These are phyloP conservation scores for Arabidopsis arenosa DNA, from an alignment of 345 rosid species.

Conservation along the genomic window DNA sequence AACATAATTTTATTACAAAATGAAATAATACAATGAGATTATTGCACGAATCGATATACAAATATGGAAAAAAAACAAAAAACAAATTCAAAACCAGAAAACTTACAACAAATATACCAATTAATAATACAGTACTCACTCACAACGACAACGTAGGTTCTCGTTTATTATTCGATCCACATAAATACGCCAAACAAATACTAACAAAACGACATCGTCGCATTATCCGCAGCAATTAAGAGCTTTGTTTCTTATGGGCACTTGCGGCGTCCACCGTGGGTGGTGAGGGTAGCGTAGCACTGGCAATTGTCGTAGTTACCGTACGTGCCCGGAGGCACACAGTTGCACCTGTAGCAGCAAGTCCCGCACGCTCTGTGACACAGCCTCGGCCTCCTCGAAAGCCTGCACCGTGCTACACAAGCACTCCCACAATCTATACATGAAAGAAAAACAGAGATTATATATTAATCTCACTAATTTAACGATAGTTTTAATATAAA, in stretches of 20 bases:
- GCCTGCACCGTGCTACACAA: conserved; percentile 64
- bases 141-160: conserved; percentile 26
- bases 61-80: background rate
- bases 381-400: conserved; percentile 60
- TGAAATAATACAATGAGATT: conserved; percentile 22
- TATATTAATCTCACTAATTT: background rate
- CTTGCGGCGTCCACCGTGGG: conserved; percentile 77
- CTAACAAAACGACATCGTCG: conserved; percentile 16
- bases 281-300: conserved; percentile 72
- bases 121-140: conserved; percentile 28
- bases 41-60: conserved; percentile 12
- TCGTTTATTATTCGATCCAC: conserved; percentile 34
- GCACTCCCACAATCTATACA: conserved; percentile 63
- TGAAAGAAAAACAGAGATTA: background rate
- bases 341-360: conserved; percentile 73
- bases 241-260: conserved; percentile 60
- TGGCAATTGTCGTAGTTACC: conserved; percentile 68
- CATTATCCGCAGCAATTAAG: background rate
- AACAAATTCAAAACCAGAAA: background rate
- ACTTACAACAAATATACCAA: conserved; percentile 18
- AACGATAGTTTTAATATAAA: background rate
- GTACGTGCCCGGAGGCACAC: conserved; percentile 81
- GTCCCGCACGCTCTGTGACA: conserved; percentile 83
- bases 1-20: conserved; percentile 20
- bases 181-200: conserved; percentile 17